These are phyloP conservation scores for Cucurbitaria berberidis DNA, from an alignment of 2,329 filamentous ascomycete species.

Conservation along the genomic window DNA sequence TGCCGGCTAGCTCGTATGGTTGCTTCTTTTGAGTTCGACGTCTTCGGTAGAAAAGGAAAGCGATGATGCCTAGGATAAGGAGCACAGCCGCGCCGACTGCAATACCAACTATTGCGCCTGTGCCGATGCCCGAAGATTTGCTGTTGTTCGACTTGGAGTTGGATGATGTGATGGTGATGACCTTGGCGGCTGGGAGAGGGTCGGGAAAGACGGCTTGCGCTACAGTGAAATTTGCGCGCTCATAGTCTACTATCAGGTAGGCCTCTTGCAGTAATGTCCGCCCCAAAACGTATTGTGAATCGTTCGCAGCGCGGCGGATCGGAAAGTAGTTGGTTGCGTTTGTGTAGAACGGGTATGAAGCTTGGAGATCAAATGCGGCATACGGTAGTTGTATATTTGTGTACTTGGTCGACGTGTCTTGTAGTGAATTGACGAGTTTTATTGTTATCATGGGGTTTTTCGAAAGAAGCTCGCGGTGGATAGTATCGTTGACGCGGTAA, in stretches of 20 bases:
- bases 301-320: constrained; percentile 63
- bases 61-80: constrained; percentile 26
- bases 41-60: constrained; percentile 29
- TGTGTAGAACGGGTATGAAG: constrained; percentile 61
- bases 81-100: constrained; percentile 30
- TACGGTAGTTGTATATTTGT: constrained; percentile 56
- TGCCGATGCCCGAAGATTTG: constrained; percentile 21
- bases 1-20: constrained; percentile 30
- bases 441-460: constrained; percentile 48
- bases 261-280: constrained; percentile 73
- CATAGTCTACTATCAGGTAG: constrained; percentile 57
- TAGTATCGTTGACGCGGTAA: constrained; percentile 49
- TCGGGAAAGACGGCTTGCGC: constrained; percentile 46
- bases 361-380: constrained; percentile 55
- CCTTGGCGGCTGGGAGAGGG: constrained; percentile 34
- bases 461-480: constrained; percentile 39
- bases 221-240: constrained; percentile 54
- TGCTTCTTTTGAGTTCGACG: constrained; percentile 22
- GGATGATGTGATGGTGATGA: constrained; percentile 35
- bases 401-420: constrained; percentile 41
- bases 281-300: constrained; percentile 66
- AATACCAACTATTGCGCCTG: constrained; percentile 43
- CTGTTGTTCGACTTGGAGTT: not conserved
- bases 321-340: constrained; percentile 73
- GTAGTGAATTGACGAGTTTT: constrained; percentile 41